These are phyloP conservation scores for Penicillium silybi DNA, from an alignment of 495 filamentous ascomycete genomes.

Conservation along the genomic window DNA sequence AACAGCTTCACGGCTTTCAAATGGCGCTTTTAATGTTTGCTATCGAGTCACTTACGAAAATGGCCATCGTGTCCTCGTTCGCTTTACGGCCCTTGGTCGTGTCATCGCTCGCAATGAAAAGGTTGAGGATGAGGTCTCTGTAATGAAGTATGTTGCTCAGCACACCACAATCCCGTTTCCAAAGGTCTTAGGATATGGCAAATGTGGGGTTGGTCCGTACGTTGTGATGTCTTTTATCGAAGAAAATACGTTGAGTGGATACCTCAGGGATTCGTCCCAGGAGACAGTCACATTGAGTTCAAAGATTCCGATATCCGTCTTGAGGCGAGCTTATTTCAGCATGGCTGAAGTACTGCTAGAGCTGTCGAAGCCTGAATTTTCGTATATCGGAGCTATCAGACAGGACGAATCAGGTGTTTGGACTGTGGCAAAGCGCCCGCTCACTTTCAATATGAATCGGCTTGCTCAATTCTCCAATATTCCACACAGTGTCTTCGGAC, in stretches of 20 bases:
- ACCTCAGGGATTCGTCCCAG: constrained; percentile 17
- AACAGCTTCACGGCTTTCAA: constrained; percentile 10
- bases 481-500: constrained; percentile 10
- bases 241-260: constrained; percentile 16
- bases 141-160: constrained; percentile 33
- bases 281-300: constrained; percentile 20
- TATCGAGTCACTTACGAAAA: constrained; percentile 25
- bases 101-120: constrained; percentile 26
- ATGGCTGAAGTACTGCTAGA: constrained; percentile 36
- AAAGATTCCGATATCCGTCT: constrained; percentile 20
- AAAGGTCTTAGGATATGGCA: constrained; percentile 28
- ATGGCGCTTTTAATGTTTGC: constrained; percentile 29
- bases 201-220: constrained; percentile 33
- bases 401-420: constrained; percentile 10
- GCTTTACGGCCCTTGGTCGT: constrained; percentile 25
- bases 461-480: constrained; percentile 24
- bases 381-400: constrained; percentile 33
- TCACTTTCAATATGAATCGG: constrained; percentile 33
- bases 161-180: constrained; percentile 35
- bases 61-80: constrained; percentile 22
- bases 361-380: constrained; percentile 32
- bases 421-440: constrained; percentile 17
- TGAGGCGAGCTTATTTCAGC: constrained; percentile 28
- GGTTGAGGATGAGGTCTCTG: constrained; percentile 35
- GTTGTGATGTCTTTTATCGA: constrained; percentile 45